Evolutionary conservation across 768 basidiomycete genomes (phyloP).

Genomic region (Leucosporidium yakuticum): DNA sequence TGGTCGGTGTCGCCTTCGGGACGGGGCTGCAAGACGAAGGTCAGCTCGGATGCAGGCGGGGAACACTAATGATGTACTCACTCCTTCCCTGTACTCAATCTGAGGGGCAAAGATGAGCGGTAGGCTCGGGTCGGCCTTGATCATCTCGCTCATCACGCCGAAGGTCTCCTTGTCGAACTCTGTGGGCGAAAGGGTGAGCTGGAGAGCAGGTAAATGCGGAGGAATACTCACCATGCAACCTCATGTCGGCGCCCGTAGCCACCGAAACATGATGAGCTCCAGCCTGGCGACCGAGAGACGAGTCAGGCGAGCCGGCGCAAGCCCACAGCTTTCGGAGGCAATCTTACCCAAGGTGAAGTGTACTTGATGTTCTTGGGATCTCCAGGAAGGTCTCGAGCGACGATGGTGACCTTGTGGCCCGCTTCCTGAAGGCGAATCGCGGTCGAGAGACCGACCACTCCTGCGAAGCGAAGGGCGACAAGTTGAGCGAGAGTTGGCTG

Average conservation of each 20-base stretch:
- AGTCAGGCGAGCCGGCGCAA: background rate
- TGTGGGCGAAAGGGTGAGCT: slow-evolving; percentile 37
- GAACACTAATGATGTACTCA: background rate
- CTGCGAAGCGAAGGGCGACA: slow-evolving; percentile 47
- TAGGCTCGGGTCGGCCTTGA: slow-evolving; percentile 2
- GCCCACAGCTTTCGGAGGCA: slow-evolving; percentile 38
- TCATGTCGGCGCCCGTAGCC: slow-evolving; percentile 49
- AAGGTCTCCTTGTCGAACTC: slow-evolving; percentile 69
- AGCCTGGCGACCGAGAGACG: slow-evolving; percentile 50
- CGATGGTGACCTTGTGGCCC: slow-evolving; percentile 60
- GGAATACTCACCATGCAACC: slow-evolving; percentile 53
- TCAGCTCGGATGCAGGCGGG: background rate
- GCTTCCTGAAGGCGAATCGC: slow-evolving; percentile 64
- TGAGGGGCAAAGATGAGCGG: slow-evolving; percentile 15
- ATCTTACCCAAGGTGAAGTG: slow-evolving; percentile 75
- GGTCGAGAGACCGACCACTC: slow-evolving; percentile 71
- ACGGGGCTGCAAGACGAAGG: background rate
- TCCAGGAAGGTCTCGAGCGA: slow-evolving; percentile 65
- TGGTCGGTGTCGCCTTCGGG: slow-evolving; percentile 7
- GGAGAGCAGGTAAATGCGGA: background rate
- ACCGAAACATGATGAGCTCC: slow-evolving; percentile 65
- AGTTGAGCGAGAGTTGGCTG: too few relatives aligned
- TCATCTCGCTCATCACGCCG: slow-evolving; percentile 63
- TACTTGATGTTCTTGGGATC: slow-evolving; percentile 69
- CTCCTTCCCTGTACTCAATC: slow-evolving; percentile 24